Conservation (phyloP, 208 protist genomes). For the Leishmania braziliensis region DNA sequence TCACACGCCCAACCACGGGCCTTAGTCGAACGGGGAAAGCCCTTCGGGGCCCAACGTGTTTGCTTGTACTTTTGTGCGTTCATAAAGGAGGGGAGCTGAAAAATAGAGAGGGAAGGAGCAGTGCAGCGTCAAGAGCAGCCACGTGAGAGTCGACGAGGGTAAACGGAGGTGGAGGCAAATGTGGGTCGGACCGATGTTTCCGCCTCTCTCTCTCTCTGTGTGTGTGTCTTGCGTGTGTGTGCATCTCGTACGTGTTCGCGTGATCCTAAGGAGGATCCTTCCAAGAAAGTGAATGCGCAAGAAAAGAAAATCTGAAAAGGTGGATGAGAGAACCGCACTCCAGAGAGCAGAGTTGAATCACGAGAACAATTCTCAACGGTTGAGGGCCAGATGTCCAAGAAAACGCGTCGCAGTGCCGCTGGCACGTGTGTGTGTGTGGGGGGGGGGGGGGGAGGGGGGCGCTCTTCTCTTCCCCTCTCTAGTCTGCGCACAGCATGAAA, state of each 20-base stretch:
- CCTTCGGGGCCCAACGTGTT: not conserved
- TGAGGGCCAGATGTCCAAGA: not conserved
- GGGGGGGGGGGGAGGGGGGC: too few relatives aligned
- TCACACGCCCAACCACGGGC: not conserved
- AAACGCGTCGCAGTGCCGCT: not conserved
- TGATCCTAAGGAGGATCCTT: slow-evolving; percentile 1
- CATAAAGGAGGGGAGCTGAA: not conserved
- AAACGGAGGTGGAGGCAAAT: not conserved
- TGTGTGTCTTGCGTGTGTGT: not conserved
- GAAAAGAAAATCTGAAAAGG: not conserved
- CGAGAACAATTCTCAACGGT: not conserved
- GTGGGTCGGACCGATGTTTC: not conserved
- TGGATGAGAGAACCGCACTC: not conserved
- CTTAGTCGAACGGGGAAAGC: not conserved
- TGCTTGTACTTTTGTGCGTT: not conserved
- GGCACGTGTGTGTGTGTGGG: not conserved
- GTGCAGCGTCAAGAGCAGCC: not conserved
- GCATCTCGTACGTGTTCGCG: not conserved
- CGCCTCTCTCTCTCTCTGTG: not conserved
- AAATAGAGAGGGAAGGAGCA: not conserved
- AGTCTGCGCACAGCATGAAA: not conserved
- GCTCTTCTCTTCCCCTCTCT: not conserved
- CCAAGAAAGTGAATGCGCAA: not conserved
- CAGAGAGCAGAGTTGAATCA: not conserved
- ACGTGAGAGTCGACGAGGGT: not conserved